phyloP scores from a whole-genome alignment of 2,329 filamentous ascomycete genomes.

The Ophiosphaerella korrae region DNA sequence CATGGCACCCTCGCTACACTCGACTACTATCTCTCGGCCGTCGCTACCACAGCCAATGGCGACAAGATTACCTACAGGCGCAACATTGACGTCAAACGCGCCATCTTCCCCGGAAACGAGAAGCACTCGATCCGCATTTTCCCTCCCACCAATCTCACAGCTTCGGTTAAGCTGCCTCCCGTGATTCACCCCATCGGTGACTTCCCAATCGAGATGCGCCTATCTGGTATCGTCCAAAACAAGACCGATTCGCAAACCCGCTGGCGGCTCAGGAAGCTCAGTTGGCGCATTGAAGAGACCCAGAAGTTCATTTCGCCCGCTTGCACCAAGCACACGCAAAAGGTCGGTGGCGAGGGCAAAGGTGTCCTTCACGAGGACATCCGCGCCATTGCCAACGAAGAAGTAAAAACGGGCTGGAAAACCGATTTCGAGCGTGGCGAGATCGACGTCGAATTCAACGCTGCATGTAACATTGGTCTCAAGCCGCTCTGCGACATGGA shows the following conservation, averaged over 20 bases:
- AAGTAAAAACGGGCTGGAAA: constrained; percentile 90
- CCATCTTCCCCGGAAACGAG: constrained; percentile 77
- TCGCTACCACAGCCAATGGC: constrained; percentile 61
- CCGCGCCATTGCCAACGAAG: constrained; percentile 77
- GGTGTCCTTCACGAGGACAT: constrained; percentile 75
- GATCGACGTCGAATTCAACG: constrained; percentile 80
- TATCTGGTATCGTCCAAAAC: constrained; percentile 81
- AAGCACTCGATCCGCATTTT: constrained; percentile 94
- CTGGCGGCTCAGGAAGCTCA: constrained; percentile 89
- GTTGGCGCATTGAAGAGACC: constrained; percentile 91
- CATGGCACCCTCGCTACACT: constrained; percentile 75
- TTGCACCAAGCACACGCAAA: constrained; percentile 75
- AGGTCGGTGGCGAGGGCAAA: constrained; percentile 69
- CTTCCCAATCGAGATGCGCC: constrained; percentile 77
- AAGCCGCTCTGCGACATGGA: constrained; percentile 80
- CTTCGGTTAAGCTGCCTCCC: constrained; percentile 78
- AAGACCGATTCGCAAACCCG: constrained; percentile 73
- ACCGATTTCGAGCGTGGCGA: constrained; percentile 73
- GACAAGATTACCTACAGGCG: constrained; percentile 69
- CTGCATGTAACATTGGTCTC: constrained; percentile 63
- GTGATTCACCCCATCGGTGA: constrained; percentile 85
- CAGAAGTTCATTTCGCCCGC: constrained; percentile 78
- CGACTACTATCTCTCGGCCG: constrained; percentile 70
- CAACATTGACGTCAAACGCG: constrained; percentile 75
- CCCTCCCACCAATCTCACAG: constrained; percentile 91